Evolutionary conservation across 2,329 filamentous ascomycete genomes (phyloP), one percentile per base, ranked within the genome.

Genomic region (Diaporthe sp.): DNA sequence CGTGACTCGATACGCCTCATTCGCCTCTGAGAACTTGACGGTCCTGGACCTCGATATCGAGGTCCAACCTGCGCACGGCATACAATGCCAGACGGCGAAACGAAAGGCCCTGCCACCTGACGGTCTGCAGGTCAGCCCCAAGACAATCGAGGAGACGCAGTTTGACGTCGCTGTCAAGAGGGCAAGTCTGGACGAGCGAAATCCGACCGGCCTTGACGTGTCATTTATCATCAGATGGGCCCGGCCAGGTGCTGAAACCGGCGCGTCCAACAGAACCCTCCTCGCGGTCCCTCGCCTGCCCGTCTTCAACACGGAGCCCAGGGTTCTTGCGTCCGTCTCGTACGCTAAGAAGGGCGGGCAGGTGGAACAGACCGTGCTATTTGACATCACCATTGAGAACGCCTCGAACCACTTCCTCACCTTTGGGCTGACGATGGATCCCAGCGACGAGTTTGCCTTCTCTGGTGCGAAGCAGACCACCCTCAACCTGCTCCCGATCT

Each of bases 321-420:
- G 97, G 74, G 95, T 98, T 2, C 90, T 98, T 5, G 91, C 90
- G 0, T 87, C 88, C 0, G 87, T 89, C 3, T 85, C 88, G 4
- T 88, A 90, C 78, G 82, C 84, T 28, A 80, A 81, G 10, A 76
- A 80, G 3, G 78, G 79, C 9, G 80, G 81, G 15, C 78, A 80
- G 37, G 77, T 79, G 57, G 75, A 83, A 72, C 74, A 80, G 15
- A 80, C 90, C 12, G 78, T 90, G 59, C 84, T 87, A 74, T 82
- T 92, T 19, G 85, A 88, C 57, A 82, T 91, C 81, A 95, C 92
- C 4, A 92, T 99, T 74, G 97, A 99, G 85, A 99, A 99, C 82
- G 94, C 96, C 0, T 98, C 96, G 0, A 94, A 92, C 82, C 97
- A 99, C 83, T 97, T 98, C 84, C 90, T 99, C 68, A 98, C 96